phyloP scores from a whole-genome alignment of 2,329 filamentous ascomycete genomes.

The Cadophora gregata region DNA sequence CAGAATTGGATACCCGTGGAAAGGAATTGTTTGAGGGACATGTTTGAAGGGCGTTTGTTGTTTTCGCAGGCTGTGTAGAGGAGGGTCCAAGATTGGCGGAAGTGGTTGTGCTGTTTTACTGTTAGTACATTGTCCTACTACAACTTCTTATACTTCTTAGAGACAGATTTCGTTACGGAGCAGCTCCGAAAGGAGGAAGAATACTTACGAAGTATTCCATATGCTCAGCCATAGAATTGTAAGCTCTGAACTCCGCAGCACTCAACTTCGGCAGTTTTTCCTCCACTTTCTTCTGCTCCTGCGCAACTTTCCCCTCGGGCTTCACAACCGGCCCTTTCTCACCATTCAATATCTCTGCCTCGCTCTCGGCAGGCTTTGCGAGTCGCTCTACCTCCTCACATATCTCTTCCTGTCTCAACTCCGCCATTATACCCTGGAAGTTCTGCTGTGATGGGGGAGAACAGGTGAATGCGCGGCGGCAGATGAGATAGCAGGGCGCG shows the following conservation, averaged over 20 bases:
- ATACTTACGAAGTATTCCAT: constrained; percentile 66
- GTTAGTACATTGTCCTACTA: not conserved
- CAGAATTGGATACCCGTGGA: constrained; percentile 71
- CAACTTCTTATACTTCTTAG: too few species aligned
- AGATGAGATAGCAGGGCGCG: constrained; percentile 27
- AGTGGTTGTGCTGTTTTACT: constrained; percentile 70
- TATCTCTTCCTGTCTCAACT: constrained; percentile 24
- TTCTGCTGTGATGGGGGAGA: constrained; percentile 23
- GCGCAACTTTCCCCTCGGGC: not conserved
- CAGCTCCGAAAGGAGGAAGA: too few species aligned
- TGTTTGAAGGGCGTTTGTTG: constrained; percentile 62
- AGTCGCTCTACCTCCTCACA: constrained; percentile 47
- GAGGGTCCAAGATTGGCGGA: constrained; percentile 74
- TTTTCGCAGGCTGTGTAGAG: constrained; percentile 69
- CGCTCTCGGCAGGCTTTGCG: constrained; percentile 61
- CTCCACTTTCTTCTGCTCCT: constrained; percentile 23
- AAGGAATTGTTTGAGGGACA: constrained; percentile 74
- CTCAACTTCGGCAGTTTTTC: constrained; percentile 57
- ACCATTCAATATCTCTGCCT: constrained; percentile 43
- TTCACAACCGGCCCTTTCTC: constrained; percentile 51
- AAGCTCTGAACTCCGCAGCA: constrained; percentile 61
- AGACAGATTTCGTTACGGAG: not conserved
- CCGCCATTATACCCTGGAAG: constrained; percentile 31
- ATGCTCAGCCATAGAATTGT: constrained; percentile 66
- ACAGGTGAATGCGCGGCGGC: constrained; percentile 31